These are phyloP conservation scores for Zasmidium citrigriseum DNA, from an alignment of 2,329 filamentous ascomycete genomes.

Conservation along the genomic window DNA sequence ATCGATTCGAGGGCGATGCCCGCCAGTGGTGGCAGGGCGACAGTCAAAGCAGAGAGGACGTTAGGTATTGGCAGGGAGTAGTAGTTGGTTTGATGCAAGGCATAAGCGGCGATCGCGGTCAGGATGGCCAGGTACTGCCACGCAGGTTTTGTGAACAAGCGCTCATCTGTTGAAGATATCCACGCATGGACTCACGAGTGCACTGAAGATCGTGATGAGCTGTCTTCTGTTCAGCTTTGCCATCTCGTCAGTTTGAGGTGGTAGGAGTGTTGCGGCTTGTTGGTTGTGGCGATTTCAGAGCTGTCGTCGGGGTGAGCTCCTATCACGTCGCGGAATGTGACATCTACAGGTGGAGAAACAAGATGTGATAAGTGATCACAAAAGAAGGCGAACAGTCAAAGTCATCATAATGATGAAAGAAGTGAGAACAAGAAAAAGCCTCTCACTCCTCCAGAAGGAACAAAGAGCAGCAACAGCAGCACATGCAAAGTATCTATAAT, in stretches of 20 bases:
- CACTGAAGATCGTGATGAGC: constrained; percentile 40
- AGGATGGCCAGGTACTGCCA: constrained; percentile 43
- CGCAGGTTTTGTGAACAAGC: background rate
- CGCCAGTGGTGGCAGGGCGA: constrained; percentile 45
- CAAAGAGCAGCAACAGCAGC: too few species aligned
- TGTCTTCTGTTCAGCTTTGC: constrained; percentile 37
- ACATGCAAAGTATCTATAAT: too few species aligned
- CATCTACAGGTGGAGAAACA: too few species aligned
- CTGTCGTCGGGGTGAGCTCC: too few species aligned
- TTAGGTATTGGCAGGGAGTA: constrained; percentile 47
- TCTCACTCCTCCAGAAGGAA: too few species aligned
- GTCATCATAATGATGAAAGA: too few species aligned
- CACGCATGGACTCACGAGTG: constrained; percentile 33
- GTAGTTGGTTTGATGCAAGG: constrained; percentile 31
- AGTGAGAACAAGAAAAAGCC: too few species aligned
- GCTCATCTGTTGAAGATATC: background rate
- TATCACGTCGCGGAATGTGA: too few species aligned
- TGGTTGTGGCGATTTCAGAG: background rate
- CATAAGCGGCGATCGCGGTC: constrained; percentile 42
- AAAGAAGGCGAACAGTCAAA: too few species aligned
- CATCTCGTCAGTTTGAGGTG: constrained; percentile 5
- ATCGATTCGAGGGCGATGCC: constrained; percentile 45
- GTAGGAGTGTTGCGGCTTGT: background rate
- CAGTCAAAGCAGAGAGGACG: constrained; percentile 42
- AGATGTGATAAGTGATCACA: too few species aligned